Evolutionary conservation across 2,329 filamentous ascomycete species (phyloP).

Genomic region (Colletotrichum melonis): DNA sequence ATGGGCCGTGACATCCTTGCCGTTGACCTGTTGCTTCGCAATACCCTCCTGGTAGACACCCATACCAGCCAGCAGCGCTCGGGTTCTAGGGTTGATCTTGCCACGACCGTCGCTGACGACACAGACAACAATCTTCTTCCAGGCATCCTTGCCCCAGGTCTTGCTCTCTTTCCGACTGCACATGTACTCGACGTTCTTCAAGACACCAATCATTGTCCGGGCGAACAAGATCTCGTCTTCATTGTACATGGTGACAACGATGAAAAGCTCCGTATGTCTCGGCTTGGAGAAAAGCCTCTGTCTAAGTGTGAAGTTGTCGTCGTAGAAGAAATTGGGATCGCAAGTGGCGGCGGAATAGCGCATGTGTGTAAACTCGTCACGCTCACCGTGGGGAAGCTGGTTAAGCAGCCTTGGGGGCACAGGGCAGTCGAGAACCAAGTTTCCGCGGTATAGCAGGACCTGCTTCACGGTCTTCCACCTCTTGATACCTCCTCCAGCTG

Average conservation of each 20-base stretch:
- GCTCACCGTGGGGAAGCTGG: constrained; percentile 89
- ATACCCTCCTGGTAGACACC: constrained; percentile 99
- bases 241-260: constrained; percentile 99
- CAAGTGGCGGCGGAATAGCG: constrained; percentile 95
- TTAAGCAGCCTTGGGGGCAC: constrained; percentile 89
- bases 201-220: constrained; percentile 94
- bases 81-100: constrained; percentile 94
- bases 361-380: constrained; percentile 93
- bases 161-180: constrained; percentile 92
- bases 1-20: constrained; percentile 95
- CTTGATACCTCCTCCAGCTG: constrained; percentile 74
- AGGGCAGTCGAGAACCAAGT: constrained; percentile 95
- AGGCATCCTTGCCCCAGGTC: constrained; percentile 97
- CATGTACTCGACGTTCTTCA: constrained; percentile 99
- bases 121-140: constrained; percentile 99
- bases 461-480: constrained; percentile 99
- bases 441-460: constrained; percentile 96
- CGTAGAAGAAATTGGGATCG: constrained; percentile 88
- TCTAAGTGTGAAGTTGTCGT: constrained; percentile 89
- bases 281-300: constrained; percentile 94
- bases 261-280: constrained; percentile 93
- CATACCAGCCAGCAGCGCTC: constrained; percentile 89
- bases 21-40: constrained; percentile 97
- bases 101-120: constrained; percentile 96
- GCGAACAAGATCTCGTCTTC: constrained; percentile 97